phyloP scores from a whole-genome alignment of 805 yeast genomes.

The Wickerhamomyces rabaulensis region DNA sequence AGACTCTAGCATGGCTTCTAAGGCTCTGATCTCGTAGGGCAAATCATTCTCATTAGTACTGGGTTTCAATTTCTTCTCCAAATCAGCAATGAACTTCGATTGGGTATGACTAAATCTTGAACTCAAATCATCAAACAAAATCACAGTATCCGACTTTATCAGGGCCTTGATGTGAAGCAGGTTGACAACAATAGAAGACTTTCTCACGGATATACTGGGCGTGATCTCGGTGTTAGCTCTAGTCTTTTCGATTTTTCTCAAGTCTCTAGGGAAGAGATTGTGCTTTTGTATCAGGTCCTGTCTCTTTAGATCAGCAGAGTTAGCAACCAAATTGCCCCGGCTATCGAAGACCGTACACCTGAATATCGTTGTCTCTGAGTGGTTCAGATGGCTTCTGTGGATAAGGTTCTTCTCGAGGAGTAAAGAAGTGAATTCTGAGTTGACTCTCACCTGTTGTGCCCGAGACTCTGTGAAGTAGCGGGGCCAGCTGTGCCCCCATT shows the following conservation, averaged over 20 bases:
- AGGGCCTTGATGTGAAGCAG: constrained; percentile 76
- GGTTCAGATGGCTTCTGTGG: constrained; percentile 29
- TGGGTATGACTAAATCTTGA: constrained; percentile 57
- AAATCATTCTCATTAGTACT: constrained; percentile 32
- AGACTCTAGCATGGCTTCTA: constrained; percentile 80
- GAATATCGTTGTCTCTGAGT: constrained; percentile 36
- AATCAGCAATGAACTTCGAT: constrained; percentile 75
- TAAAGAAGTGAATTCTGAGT: constrained; percentile 23
- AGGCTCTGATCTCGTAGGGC: constrained; percentile 87
- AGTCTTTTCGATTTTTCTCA: constrained; percentile 78
- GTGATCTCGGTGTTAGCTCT: constrained; percentile 59
- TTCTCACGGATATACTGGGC: constrained; percentile 75
- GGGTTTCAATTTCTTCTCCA: constrained; percentile 58
- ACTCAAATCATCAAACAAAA: constrained; percentile 70
- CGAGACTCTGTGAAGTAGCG: neutral
- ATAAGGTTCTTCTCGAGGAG: constrained; percentile 33
- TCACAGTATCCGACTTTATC: constrained; percentile 62
- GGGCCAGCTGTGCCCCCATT: neutral
- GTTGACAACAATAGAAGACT: constrained; percentile 65
- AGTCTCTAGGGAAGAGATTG: constrained; percentile 81
- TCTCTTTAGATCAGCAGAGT: constrained; percentile 69
- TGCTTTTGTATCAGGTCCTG: constrained; percentile 67
- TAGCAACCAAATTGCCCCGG: constrained; percentile 62
- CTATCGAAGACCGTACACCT: constrained; percentile 79
- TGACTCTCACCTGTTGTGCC: neutral